Evolutionary conservation across 1,284 basidiomycete species (phyloP).

Genomic region (Anthracocystis setariae): DNA sequence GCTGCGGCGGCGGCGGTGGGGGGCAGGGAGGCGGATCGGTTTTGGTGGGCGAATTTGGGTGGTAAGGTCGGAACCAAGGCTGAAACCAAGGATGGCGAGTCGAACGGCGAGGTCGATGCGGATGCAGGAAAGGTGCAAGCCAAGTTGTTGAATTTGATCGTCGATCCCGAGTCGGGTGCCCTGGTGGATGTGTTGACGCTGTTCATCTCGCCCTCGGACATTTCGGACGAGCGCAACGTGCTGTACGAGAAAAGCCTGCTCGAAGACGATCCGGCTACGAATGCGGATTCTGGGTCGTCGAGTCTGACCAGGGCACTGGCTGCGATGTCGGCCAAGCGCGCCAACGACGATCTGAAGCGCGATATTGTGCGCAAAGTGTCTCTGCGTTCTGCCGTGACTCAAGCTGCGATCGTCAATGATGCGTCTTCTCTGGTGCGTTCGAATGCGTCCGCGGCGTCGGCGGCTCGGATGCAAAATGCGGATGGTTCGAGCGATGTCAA

Average conservation of each 20-base stretch:
- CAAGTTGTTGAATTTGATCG: slow-evolving; percentile 28
- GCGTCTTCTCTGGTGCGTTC: slow-evolving; percentile 3
- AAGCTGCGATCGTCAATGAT: slow-evolving; percentile 22
- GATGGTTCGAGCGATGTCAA: slow-evolving; percentile 3
- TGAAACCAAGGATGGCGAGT: slow-evolving; percentile 8
- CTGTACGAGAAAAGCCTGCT: slow-evolving; percentile 23
- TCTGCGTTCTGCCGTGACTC: slow-evolving; percentile 28
- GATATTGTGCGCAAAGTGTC: slow-evolving; percentile 40
- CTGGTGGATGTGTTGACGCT: slow-evolving; percentile 40
- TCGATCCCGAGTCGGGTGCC: slow-evolving; percentile 28
- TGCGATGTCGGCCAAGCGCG: slow-evolving; percentile 32
- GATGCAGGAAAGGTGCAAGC: slow-evolving; percentile 5
- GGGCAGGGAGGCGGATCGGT: slow-evolving; percentile 15
- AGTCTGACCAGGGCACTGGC: slow-evolving; percentile 15
- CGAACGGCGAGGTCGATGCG: too few relatives aligned
- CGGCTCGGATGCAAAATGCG: neutral
- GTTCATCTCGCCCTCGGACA: slow-evolving; percentile 33
- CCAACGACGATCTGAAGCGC: slow-evolving; percentile 2
- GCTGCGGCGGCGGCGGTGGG: slow-evolving; percentile 3
- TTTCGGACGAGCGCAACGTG: slow-evolving; percentile 37
- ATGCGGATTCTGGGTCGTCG: neutral
- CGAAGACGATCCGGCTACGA: neutral
- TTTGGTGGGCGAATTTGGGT: slow-evolving; percentile 35
- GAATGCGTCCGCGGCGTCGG: neutral
- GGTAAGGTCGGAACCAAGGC: slow-evolving; percentile 5